phyloP scores from a whole-genome alignment of 495 filamentous ascomycete genomes.

The Cetradonia linearis region DNA sequence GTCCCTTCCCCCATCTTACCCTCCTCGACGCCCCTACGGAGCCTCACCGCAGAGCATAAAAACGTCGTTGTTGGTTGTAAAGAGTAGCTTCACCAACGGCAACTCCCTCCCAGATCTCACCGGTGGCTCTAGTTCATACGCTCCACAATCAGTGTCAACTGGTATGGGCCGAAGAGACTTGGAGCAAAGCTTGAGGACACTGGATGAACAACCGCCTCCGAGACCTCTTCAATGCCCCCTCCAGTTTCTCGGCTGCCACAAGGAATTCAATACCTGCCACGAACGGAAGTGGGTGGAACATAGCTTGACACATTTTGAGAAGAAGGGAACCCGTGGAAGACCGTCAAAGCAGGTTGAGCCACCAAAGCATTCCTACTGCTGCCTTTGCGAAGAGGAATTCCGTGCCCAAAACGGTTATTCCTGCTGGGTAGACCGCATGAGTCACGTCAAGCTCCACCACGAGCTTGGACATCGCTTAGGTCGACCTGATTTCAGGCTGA shows the following conservation, averaged over 20 bases:
- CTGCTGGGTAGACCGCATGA: conserved; percentile 20
- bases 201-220: neutral
- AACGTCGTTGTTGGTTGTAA: neutral
- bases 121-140: no score
- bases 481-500: conserved; percentile 21
- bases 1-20: conserved; percentile 16
- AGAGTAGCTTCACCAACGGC: neutral
- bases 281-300: conserved; percentile 18
- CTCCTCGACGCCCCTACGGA: conserved; percentile 25
- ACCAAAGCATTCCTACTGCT: conserved; percentile 17
- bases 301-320: conserved; percentile 17
- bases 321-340: neutral
- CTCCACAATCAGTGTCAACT: neutral
- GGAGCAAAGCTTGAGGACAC: neutral
- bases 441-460: conserved; percentile 22
- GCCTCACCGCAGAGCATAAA: conserved; percentile 11
- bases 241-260: neutral
- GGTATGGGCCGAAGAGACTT: neutral
- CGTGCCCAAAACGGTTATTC: neutral
- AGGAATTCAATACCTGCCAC: neutral
- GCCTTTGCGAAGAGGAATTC: conserved; percentile 20
- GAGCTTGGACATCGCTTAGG: conserved; percentile 13
- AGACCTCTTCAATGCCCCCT: no score
- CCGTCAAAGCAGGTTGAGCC: conserved; percentile 3
- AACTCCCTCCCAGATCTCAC: neutral